Base-by-base conservation (phyloP, 1,284 basidiomycete genomes). In the Malassezia sympodialis region DNA sequence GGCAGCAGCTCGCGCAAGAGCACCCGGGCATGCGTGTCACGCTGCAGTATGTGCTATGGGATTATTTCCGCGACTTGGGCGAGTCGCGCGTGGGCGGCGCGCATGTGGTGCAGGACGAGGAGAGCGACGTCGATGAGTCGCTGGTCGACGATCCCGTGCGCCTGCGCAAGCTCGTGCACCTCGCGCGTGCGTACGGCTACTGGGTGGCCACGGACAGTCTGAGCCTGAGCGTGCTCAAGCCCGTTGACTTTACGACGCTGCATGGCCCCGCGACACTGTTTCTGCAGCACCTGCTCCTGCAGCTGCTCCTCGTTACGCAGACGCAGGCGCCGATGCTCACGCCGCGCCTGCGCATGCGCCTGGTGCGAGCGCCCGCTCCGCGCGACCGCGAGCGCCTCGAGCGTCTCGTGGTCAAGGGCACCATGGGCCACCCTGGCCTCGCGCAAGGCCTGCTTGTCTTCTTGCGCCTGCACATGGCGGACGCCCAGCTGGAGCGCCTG, bases 11-110 rank as follows among this genome's bases (percentile, higher is more conserved):
- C n/a, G 67, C 71, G 15, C 48, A 58, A 10, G 65, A 69, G 30
- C 76, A 76, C 2, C 78, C 79, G 56, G 83, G 85, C 7, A 86
- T 90, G 68, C 85, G 84, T 62, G 86, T 98, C 64, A 96, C 94
- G 0, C 78, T 98, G 37, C 94, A 96, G 72, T 99, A 90, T 76
- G 89, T 85, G 64, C 78, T 98, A 7, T 99, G 94, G 94, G 94
- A 99, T 75, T 91, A 96, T 70, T 77, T 98, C 31, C 85, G 93
- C 10, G 88, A 89, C 60, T 78, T 98, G 27, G 90, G 90, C 15
- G 88, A 96, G 76, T 82, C 79, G 15, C 80, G 78, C 35, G 87
- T 91, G 28, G 89, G 89, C 2, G 90, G 90, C 2, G 86, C 85
- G 65, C 79, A 88, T 45, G 79, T 88, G 63, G 53, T 49, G 44